Base-by-base conservation (phyloP, 768 basidiomycete species). In the Auricularia sp. region DNA sequence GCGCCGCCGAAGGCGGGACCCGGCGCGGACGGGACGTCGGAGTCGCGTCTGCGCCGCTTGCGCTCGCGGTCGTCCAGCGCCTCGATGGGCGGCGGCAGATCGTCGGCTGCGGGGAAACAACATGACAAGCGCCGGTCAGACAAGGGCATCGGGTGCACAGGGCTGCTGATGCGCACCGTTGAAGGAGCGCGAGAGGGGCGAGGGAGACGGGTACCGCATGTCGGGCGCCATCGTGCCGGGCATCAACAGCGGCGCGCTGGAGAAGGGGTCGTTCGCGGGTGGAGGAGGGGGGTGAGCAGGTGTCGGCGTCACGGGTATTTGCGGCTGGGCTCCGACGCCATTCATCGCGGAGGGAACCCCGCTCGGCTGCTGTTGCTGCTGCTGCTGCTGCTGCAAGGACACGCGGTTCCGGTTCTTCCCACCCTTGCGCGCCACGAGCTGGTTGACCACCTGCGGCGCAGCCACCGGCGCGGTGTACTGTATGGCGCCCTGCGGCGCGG, bases 351-450 rank as follows among this genome's bases (percentile, higher is more conserved):
- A 64, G 63, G 12, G 67, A 62, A 29, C 35, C 51, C 43, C 23
- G 34, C 5, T 42, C 39, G 39, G 39, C 39, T 42, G 39, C 39
- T 42, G 54, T 21, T 34, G 35, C 67, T 61, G 39, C 39, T 42
- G n/a, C n/a, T n/a, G n/a, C n/a, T n/a, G 54, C 16, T 34, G 35
- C 67, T 61, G 7, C 63, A 53, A n/a, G 65, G 39, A n/a, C 62
- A 39, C 33, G 64, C 58, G 5, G 54, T 59, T n/a, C 51, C 61
- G 56, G 7, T 35, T 29, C 56, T 59, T 59, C 56, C 34, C 34
- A 62, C 80, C 84, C 64, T 88, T 83, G 72, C 90, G 90, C 61
- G 89, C 89, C 7, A 91, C 84, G 12, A 91, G 81, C 65, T 83
- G 82, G 68, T 91, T 88, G 56, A 91, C 81, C 59, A 81, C 78